Evolutionary conservation across 1,284 basidiomycete genomes (phyloP), one percentile per base, ranked within the genome.

Genomic region (Trametes hirsuta): DNA sequence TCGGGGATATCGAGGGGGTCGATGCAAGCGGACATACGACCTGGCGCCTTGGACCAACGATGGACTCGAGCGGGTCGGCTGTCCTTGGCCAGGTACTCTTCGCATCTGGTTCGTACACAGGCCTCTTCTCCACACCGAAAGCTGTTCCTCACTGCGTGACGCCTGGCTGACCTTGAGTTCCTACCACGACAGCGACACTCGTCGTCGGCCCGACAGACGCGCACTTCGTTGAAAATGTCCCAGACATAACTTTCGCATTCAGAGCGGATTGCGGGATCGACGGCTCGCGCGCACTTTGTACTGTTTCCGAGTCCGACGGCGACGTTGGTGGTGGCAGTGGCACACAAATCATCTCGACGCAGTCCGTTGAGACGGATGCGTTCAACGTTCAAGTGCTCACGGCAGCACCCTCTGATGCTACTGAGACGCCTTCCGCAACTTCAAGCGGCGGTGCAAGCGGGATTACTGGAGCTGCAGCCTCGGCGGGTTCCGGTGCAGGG

Each of bases 21-120:
- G 79, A 76, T 10, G 36, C 65, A 15, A 69, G 75, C 47, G 77
- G 79, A 10, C 70, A 71, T 39, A 81, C 81, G 10, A 80, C 81
- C 24, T 81, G 76, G 71, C 68, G 66, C 41, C 55, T 81, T 49
- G 65, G 74, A 4, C 71, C 77, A 39, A 80, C 76, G 2, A 66
- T 69, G 22, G 30, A 30, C 8, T 55, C 74, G 11, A 78, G 73
- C 40, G 74, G 74, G n/a, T 69, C 71, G 21, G 62, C 52, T 21
- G 65, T 57, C 6, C 68, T 72, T 22, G 69, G 73, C n/a, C 56
- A 61, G 15, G 73, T 68, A 4, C 74, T 79, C 53, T 47, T 69
- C 25, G 75, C 75, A 6, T 76, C 78, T 48, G 76, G 79, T 82
- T 47, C 4, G 47, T 22, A 12, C 15, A 15, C 48, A 15, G 15